These are phyloP conservation scores for Auxenochlorella protothecoides DNA, from an alignment of 139 green algal genomes.

Conservation along the genomic window DNA sequence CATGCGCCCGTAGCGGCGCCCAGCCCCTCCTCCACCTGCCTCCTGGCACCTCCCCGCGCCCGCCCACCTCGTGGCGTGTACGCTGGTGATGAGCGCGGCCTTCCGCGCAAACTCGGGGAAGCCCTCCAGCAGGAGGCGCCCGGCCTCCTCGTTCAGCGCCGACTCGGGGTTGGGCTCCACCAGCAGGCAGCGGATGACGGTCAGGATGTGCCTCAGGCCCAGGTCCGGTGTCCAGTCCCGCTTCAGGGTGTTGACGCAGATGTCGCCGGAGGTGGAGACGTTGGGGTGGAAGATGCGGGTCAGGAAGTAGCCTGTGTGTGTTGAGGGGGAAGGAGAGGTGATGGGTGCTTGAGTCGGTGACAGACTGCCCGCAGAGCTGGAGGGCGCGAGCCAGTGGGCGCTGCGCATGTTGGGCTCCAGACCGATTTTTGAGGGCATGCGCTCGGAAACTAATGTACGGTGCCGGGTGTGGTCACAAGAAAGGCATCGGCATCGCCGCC, in stretches of 20 bases:
- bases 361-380: no score
- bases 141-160: constrained; percentile 96
- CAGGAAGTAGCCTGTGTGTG: constrained; percentile 59
- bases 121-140: constrained; percentile 82
- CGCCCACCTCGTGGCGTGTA: constrained; percentile 40
- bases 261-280: constrained; percentile 77
- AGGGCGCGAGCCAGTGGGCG: no score
- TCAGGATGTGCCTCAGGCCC: constrained; percentile 77
- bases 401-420: no score
- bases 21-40: no score
- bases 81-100: constrained; percentile 83
- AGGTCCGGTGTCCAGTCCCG: constrained; percentile 81
- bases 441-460: no score
- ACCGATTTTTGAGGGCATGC: no score
- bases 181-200: constrained; percentile 88
- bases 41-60: neutral
- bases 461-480: no score
- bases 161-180: constrained; percentile 94
- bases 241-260: constrained; percentile 98
- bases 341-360: neutral
- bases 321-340: neutral
- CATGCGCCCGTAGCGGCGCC: no score
- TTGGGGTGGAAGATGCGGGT: constrained; percentile 98
- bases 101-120: constrained; percentile 79
- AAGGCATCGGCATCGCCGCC: no score